Base-by-base conservation (phyloP, 1,284 basidiomycete genomes). In the Malassezia yamatoensis region DNA sequence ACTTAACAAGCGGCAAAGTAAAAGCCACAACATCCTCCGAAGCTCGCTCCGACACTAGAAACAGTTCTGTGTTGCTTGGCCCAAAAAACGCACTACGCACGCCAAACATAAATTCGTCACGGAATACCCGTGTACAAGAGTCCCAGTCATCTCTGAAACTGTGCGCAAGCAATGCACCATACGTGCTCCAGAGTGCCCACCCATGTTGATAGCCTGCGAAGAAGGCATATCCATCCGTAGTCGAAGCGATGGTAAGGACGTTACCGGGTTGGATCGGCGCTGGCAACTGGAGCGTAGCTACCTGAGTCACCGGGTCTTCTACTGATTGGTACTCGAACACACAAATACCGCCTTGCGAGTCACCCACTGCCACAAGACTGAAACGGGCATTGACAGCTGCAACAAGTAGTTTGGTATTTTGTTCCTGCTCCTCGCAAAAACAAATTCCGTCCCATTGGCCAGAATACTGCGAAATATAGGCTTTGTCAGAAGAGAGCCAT, bases 151-250 rank as follows among this genome's bases (percentile, higher is more conserved):
- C 41, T 82, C 88, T 76, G 85, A 83, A 21, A 80, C 82, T 70
- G 60, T 78, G 83, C 85, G 7, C 84, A 84, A 53, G 89, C 78
- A 74, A 90, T 85, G 58, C 90, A 11, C 94, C 91, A 24, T 88
- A 87, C 33, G 93, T 85, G 70, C 87, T 91, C 79, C 90, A 90
- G 4, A 94, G 81, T 0, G 85, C 87, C 87, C 90, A 94, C 4
- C 90, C 91, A 54, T 82, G 77, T 60, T 84, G 81, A 85, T 89
- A 96, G 0, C 88, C 91, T 0, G 90, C 88, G n/a, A 90, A 91
- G n/a, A 98, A 79, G 1, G 88, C 89, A 75, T 94, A 90, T 1
- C 93, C 94, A 75, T 99, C 94, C 85, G 91, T 88, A n/a, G 70
- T 66, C 66, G 64, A 70, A 6, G 54, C 41, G 74, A 96, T 80